These are phyloP conservation scores for Exophiala oligosperma DNA, from an alignment of 2,329 filamentous ascomycete genomes.

Conservation along the genomic window DNA sequence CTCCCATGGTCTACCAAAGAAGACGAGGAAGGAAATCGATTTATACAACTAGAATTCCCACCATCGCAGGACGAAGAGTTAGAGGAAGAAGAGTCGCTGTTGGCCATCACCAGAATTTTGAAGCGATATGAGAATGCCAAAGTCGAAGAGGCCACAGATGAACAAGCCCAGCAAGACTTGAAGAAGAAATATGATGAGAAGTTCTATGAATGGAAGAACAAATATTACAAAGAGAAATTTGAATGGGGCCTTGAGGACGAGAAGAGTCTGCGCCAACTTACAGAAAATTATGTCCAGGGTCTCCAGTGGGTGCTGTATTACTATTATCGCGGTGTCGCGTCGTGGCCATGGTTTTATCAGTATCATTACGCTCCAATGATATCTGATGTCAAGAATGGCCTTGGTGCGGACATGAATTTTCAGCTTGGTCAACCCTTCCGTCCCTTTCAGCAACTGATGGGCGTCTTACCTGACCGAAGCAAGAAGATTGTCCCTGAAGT, in stretches of 20 bases:
- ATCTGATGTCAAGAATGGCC: conserved; percentile 85
- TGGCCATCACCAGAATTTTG: conserved; percentile 81
- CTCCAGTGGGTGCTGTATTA: conserved; percentile 98
- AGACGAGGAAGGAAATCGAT: conserved; percentile 65
- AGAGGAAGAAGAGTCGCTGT: conserved; percentile 78
- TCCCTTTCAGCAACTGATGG: conserved; percentile 97
- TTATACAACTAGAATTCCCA: conserved; percentile 64
- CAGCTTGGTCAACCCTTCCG: conserved; percentile 91
- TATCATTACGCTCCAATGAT: conserved; percentile 99
- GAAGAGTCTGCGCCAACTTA: conserved; percentile 75
- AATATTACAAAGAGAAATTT: conserved; percentile 89
- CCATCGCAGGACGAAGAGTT: conserved; percentile 57
- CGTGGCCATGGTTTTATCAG: conserved; percentile 96
- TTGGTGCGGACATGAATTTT: conserved; percentile 87
- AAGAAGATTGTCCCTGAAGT: conserved; percentile 89
- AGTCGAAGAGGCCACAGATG: conserved; percentile 74
- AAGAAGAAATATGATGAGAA: conserved; percentile 86
- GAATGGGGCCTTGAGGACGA: conserved; percentile 82
- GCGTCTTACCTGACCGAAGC: conserved; percentile 93
- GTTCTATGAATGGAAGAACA: conserved; percentile 89
- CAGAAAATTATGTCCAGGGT: conserved; percentile 96
- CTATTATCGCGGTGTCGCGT: conserved; percentile 95
- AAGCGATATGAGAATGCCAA: conserved; percentile 89
- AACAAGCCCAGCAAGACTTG: conserved; percentile 76
- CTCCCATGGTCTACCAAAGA: conserved; percentile 65